phyloP scores from a whole-genome alignment of 2,329 filamentous ascomycete genomes.

The Pestalotiopsis sp. region DNA sequence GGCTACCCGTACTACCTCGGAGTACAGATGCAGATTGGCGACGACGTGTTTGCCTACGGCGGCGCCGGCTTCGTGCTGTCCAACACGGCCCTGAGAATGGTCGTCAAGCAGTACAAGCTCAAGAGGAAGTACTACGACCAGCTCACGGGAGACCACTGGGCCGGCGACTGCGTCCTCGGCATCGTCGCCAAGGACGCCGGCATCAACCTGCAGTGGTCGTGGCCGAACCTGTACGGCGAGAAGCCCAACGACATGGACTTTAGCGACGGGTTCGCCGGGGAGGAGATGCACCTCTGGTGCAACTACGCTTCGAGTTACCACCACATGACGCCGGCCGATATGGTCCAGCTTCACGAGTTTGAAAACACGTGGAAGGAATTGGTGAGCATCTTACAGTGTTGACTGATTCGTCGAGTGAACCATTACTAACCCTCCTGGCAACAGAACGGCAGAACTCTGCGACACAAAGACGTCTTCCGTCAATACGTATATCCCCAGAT shows the following conservation, averaged over 20 bases:
- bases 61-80: constrained; percentile 57
- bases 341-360: constrained; percentile 45
- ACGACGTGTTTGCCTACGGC: constrained; percentile 54
- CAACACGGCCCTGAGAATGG: constrained; percentile 47
- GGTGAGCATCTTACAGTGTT: constrained; percentile 22
- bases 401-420: background rate
- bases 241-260: constrained; percentile 45
- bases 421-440: background rate
- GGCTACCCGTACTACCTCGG: constrained; percentile 54
- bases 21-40: constrained; percentile 53
- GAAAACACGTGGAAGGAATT: constrained; percentile 39
- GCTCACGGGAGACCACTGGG: constrained; percentile 48
- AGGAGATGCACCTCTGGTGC: constrained; percentile 49
- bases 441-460: constrained; percentile 27
- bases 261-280: constrained; percentile 40
- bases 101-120: constrained; percentile 42
- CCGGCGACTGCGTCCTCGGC: constrained; percentile 52
- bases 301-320: constrained; percentile 52
- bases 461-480: constrained; percentile 33
- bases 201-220: constrained; percentile 46
- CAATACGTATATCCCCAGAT: constrained; percentile 29
- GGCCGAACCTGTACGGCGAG: constrained; percentile 45
- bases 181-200: constrained; percentile 48
- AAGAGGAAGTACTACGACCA: constrained; percentile 45
- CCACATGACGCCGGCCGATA: constrained; percentile 45